Conservation (phyloP, 2,329 filamentous ascomycete genomes). For the Thielaviopsis punctulata region DNA sequence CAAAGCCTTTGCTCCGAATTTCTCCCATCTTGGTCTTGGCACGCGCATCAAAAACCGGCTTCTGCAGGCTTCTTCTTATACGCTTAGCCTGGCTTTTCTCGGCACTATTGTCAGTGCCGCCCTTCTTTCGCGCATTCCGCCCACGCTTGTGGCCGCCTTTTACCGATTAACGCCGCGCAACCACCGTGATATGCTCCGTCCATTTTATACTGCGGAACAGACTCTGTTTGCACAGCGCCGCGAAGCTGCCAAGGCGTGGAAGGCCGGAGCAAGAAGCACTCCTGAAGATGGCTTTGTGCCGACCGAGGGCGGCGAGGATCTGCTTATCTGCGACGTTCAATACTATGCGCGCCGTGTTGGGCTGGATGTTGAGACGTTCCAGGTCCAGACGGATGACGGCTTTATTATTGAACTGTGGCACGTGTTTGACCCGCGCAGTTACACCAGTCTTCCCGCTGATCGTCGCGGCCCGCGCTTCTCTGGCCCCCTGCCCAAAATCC, state of each 20-base stretch:
- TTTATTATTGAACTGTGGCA: constrained; percentile 85
- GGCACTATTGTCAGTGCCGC: constrained; percentile 59
- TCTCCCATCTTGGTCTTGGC: neutral
- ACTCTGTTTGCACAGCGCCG: constrained; percentile 38
- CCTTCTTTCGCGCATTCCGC: constrained; percentile 47
- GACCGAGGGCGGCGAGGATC: constrained; percentile 66
- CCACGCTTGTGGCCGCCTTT: constrained; percentile 30
- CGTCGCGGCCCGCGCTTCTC: neutral
- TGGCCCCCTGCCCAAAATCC: neutral
- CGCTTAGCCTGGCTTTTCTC: constrained; percentile 64
- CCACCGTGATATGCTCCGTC: constrained; percentile 41
- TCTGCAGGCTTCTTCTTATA: constrained; percentile 51
- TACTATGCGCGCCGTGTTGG: constrained; percentile 84
- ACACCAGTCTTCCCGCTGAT: constrained; percentile 28
- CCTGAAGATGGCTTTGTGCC: constrained; percentile 42
- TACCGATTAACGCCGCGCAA: constrained; percentile 36
- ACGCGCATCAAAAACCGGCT: constrained; percentile 42
- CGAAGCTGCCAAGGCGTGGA: constrained; percentile 47
- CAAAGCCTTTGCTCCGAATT: neutral
- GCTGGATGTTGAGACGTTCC: constrained; percentile 64
- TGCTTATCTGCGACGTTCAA: constrained; percentile 56
- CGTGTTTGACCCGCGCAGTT: constrained; percentile 58
- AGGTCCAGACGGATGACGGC: constrained; percentile 84
- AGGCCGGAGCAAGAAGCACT: constrained; percentile 20
- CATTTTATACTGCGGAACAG: constrained; percentile 58